Percentiles rank a stretch among this genome's conserved stretches.
These are phyloP conservation scores for Craterostigma plantagineum DNA, from an alignment of 257 asterid genomes.

Conservation along the genomic window DNA sequence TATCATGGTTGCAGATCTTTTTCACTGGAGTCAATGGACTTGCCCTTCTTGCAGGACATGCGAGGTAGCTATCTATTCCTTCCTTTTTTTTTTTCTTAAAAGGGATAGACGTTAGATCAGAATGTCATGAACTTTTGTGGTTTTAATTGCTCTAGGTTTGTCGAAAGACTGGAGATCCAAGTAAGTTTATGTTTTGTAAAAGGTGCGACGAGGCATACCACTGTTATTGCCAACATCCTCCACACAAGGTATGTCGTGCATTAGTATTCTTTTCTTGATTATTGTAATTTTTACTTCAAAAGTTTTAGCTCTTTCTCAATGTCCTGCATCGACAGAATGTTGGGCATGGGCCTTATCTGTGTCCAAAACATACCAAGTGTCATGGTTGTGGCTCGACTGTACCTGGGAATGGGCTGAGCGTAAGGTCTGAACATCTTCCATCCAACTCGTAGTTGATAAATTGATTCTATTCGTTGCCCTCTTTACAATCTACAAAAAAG, in stretches of 20 bases:
- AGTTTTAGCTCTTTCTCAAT: constrained; percentile 13
- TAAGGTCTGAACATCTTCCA: constrained; percentile 39
- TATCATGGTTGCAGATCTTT: constrained; percentile 57
- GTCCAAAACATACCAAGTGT: constrained; percentile 91
- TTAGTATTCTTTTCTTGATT: constrained; percentile 4
- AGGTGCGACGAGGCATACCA: constrained; percentile 92
- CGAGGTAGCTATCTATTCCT: constrained; percentile 41
- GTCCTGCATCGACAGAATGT: constrained; percentile 41
- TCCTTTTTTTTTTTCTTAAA: constrained; percentile 4
- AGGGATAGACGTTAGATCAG: too few relatives aligned
- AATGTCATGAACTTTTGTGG: constrained; percentile 4
- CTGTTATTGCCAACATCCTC: constrained; percentile 95
- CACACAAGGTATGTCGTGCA: constrained; percentile 61
- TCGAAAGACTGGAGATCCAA: constrained; percentile 82
- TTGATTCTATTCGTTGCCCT: too few relatives aligned
- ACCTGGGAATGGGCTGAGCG: constrained; percentile 92
- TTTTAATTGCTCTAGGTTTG: constrained; percentile 38
- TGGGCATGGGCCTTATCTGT: constrained; percentile 79
- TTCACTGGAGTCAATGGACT: constrained; percentile 97
- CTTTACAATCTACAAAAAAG: neutral
- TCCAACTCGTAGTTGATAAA: neutral
- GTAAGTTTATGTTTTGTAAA: constrained; percentile 87
- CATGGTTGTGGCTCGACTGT: constrained; percentile 86
- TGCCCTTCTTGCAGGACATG: constrained; percentile 91
- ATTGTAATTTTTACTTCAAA: constrained; percentile 1